Evolutionary conservation across 768 basidiomycete genomes (phyloP), one percentile per base, ranked within the genome.

Genomic region (Suillus clintonianus): DNA sequence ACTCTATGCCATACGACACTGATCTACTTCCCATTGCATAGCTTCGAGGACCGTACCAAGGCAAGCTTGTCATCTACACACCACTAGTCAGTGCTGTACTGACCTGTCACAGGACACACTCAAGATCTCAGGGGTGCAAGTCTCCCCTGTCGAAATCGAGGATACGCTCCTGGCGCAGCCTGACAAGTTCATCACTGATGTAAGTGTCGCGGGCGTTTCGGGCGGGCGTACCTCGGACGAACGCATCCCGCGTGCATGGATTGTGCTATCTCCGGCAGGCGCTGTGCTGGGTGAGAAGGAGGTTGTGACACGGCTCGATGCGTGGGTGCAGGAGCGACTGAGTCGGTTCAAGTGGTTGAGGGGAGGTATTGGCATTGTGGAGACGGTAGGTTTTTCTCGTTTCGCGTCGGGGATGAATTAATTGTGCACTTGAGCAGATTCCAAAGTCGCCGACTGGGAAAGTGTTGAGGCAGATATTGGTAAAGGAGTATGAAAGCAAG

Each of bases 81-180:
- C 73, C 11, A 78, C 69, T 74, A 70, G 50, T 9, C 43, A 34
- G 24, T 22, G 4, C n/a, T 24, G 59, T 57, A 8, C 39, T 45
- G 9, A 27, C 54, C 37, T 13, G 48, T 48, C 8, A 27, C 32
- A 91, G 87, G 92, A 94, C 70, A 92, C 86, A 0, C 80, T 94
- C 22, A 94, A 94, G 71, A 82, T 94, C 2, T 91, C 90, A 0
- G 92, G 91, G 4, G 80, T 79, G 58, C 92, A 94, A 74, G 92
- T 94, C 0, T 91, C 92, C 0, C 92, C 92, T 0, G 81, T 84
- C 15, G 92, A 94, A 71, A 89, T 94, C 55, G 92, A 94, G 71
- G 80, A 85, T 34, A 82, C 81, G 32, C 75, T 94, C 2, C 80
- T 88, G 19, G 79, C 79, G 0, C 85, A 93, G 39, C 89, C 91